phyloP scores from a whole-genome alignment of 768 basidiomycete species.

The Tricholoma sp. region DNA sequence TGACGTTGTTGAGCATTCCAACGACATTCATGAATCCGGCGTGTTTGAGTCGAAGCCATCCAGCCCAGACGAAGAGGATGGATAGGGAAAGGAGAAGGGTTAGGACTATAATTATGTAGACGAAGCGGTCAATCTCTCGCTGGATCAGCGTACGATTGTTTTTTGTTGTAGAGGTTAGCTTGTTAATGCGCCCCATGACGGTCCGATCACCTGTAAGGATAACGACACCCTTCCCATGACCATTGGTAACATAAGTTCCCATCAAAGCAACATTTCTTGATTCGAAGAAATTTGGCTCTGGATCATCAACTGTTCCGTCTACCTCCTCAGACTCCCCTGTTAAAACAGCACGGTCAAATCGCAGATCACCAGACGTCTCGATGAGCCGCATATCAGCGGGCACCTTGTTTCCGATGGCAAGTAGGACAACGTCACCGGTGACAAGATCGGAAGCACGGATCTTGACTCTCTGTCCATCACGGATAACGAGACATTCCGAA shows the following conservation, averaged over 20 bases:
- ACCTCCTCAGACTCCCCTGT: conserved; percentile 47
- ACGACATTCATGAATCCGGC: conserved; percentile 47
- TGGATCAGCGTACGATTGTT: conserved; percentile 44
- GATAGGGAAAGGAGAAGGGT: conserved; percentile 36
- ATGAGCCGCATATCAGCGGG: conserved; percentile 47
- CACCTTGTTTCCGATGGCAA: conserved; percentile 14
- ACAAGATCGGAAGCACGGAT: conserved; percentile 12
- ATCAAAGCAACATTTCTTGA: conserved; percentile 45
- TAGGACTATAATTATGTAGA: conserved; percentile 42
- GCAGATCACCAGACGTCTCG: conserved; percentile 44
- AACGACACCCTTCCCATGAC: conserved; percentile 34
- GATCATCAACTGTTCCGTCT: conserved; percentile 38
- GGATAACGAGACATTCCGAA: conserved; percentile 12
- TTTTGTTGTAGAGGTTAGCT: conserved; percentile 43
- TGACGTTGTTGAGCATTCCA: conserved; percentile 48
- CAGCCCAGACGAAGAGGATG: conserved; percentile 37
- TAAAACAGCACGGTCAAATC: conserved; percentile 48
- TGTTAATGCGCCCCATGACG: conserved; percentile 50
- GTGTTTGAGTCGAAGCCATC: conserved; percentile 38
- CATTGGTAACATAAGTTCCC: conserved; percentile 37
- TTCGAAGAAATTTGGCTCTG: conserved; percentile 43
- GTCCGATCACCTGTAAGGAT: conserved; percentile 40
- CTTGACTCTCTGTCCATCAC: conserved; percentile 11
- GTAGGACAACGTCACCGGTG: conserved; percentile 11
- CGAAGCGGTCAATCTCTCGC: conserved; percentile 45